Percentiles rank a stretch among this genome's conserved stretches.
These are phyloP conservation scores for Grigorovia yakushimaensis DNA, from an alignment of 805 yeast species.

Conservation along the genomic window DNA sequence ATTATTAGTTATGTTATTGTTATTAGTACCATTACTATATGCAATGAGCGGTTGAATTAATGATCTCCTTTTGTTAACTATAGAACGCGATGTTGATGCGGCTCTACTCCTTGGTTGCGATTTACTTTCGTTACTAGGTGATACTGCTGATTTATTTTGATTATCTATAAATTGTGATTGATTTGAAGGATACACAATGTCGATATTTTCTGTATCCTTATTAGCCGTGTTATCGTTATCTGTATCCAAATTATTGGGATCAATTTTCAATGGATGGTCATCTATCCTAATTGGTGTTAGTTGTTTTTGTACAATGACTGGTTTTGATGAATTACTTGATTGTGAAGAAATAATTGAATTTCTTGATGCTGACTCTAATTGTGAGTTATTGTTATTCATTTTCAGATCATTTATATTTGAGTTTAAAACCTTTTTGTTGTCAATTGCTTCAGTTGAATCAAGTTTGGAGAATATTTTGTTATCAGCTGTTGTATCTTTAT, in stretches of 20 bases:
- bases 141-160: neutral
- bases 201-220: neutral
- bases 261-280: slow-evolving; percentile 10
- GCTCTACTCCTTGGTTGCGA: slow-evolving; percentile 1
- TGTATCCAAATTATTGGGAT: neutral
- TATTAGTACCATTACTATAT: slow-evolving; percentile 6
- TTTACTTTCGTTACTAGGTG: neutral
- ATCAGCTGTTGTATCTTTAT: neutral
- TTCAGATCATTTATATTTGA: neutral
- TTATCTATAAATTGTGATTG: neutral
- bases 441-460: neutral
- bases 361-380: neutral
- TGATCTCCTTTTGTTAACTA: slow-evolving; percentile 18
- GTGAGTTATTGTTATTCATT: neutral
- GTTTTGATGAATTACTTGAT: neutral
- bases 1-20: neutral
- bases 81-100: slow-evolving; percentile 6
- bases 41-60: slow-evolving; percentile 22
- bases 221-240: neutral
- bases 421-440: too few relatives aligned
- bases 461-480: neutral
- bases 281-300: slow-evolving; percentile 13
- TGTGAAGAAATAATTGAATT: slow-evolving; percentile 1
- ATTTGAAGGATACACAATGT: too few relatives aligned
- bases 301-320: slow-evolving; percentile 8